Evolutionary conservation across 225 moss, liverwort and hornwort species (phyloP).

Genomic region (Takakia lepidozioides): DNA sequence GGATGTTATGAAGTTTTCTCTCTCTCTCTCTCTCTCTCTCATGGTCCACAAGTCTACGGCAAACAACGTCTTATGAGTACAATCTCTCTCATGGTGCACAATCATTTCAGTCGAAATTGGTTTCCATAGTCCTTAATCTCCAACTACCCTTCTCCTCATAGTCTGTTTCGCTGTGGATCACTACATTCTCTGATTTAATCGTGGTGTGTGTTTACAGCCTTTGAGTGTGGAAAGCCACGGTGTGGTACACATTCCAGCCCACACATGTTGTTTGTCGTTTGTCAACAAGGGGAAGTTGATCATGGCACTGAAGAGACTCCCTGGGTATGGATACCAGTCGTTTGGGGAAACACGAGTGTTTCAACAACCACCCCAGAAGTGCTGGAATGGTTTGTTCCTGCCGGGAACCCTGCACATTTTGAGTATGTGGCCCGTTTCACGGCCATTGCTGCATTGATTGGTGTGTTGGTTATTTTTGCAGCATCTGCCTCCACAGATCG

Average conservation of each 20-base stretch:
- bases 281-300: constrained; percentile 15
- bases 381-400: constrained; percentile 41
- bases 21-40: not conserved
- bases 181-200: not conserved
- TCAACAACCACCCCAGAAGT: constrained; percentile 6
- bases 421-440: constrained; percentile 26
- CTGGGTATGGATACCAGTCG: constrained; percentile 18
- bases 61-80: too few species aligned
- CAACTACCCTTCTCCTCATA: not conserved
- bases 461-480: constrained; percentile 28
- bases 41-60: too few species aligned
- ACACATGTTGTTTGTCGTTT: constrained; percentile 36
- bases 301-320: constrained; percentile 6
- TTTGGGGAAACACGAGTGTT: constrained; percentile 6
- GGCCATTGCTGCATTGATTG: constrained; percentile 34
- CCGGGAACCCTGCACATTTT: constrained; percentile 27
- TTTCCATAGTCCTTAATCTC: not conserved
- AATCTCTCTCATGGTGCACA: not conserved
- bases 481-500: constrained; percentile 10
- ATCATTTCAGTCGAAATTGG: too few species aligned
- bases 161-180: not conserved
- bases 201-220: constrained; percentile 18
- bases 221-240: constrained; percentile 29
- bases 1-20: not conserved
- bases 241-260: constrained; percentile 34